Evolutionary conservation across 2,329 filamentous ascomycete genomes (phyloP).

Genomic region (Sordariomycetes sp.): DNA sequence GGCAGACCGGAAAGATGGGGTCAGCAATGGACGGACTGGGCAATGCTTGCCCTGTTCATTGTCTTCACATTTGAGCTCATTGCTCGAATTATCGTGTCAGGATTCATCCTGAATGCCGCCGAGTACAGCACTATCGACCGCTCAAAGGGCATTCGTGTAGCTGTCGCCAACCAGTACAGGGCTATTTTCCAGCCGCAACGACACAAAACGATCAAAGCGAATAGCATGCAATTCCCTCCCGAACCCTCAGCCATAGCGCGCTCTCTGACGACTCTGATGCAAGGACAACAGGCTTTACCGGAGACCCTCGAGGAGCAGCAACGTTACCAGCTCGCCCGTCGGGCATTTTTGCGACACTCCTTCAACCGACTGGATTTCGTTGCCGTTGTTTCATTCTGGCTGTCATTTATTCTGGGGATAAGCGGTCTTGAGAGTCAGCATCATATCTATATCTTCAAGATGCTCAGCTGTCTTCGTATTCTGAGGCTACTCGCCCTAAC

Average conservation of each 20-base stretch:
- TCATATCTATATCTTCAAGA: slow-evolving; percentile 85
- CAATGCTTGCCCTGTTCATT: slow-evolving; percentile 72
- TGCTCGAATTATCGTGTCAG: slow-evolving; percentile 83
- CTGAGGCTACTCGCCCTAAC: slow-evolving; percentile 84
- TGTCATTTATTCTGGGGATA: slow-evolving; percentile 68
- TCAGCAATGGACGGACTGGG: slow-evolving; percentile 61
- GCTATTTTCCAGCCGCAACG: slow-evolving; percentile 75
- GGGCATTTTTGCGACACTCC: slow-evolving; percentile 87
- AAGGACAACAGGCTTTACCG: slow-evolving; percentile 44
- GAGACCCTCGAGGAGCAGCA: slow-evolving; percentile 68
- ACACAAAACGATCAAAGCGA: slow-evolving; percentile 54
- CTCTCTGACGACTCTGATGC: slow-evolving; percentile 72
- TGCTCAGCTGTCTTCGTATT: slow-evolving; percentile 93
- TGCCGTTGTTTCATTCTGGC: slow-evolving; percentile 92
- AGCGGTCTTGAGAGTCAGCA: slow-evolving; percentile 57
- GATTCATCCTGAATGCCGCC: slow-evolving; percentile 78
- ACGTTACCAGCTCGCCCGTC: slow-evolving; percentile 74
- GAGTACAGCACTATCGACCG: slow-evolving; percentile 90
- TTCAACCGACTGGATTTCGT: slow-evolving; percentile 96
- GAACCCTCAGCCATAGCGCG: slow-evolving; percentile 61
- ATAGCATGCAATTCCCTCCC: slow-evolving; percentile 29
- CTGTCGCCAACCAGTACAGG: slow-evolving; percentile 66
- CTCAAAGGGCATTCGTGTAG: slow-evolving; percentile 62
- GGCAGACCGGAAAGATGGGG: slow-evolving; percentile 59
- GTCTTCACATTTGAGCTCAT: slow-evolving; percentile 84